These are phyloP conservation scores for Rhynchosporium secalis DNA, from an alignment of 2,329 filamentous ascomycete species.

Conservation along the genomic window DNA sequence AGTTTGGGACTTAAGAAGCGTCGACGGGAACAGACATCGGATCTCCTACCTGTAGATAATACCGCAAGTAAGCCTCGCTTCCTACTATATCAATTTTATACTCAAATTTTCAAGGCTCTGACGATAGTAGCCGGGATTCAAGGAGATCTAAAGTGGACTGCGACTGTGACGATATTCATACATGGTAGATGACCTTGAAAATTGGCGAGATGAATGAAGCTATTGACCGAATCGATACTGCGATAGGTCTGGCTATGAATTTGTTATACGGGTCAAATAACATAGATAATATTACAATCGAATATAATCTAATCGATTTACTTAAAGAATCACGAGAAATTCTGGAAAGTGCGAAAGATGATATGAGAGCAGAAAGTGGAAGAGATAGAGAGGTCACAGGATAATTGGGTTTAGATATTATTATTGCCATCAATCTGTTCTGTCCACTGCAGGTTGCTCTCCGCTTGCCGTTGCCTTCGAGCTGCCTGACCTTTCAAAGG, in stretches of 20 bases:
- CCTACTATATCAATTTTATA: neutral
- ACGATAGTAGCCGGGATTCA: slow-evolving; percentile 2
- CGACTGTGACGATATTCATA: slow-evolving; percentile 9
- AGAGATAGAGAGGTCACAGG: slow-evolving; percentile 9
- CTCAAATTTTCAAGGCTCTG: slow-evolving; percentile 7
- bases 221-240: slow-evolving; percentile 6
- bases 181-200: slow-evolving; percentile 6
- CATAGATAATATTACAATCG: neutral
- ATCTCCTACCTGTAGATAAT: neutral
- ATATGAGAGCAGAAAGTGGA: slow-evolving; percentile 9
- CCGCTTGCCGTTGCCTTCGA: slow-evolving; percentile 1
- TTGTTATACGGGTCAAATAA: slow-evolving; percentile 10
- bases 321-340: slow-evolving; percentile 5
- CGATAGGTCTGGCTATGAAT: slow-evolving; percentile 2
- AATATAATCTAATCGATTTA: neutral
- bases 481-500: slow-evolving; percentile 4
- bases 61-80: slow-evolving; percentile 2
- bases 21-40: slow-evolving; percentile 3
- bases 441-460: slow-evolving; percentile 7
- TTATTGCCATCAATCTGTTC: slow-evolving; percentile 4
- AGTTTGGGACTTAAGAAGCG: neutral
- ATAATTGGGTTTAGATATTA: slow-evolving; percentile 9
- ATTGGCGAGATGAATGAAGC: slow-evolving; percentile 11
- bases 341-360: slow-evolving; percentile 8
- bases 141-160: slow-evolving; percentile 13